phyloP scores from a whole-genome alignment of 495 filamentous ascomycete genomes.

The Xylaria longipes region DNA sequence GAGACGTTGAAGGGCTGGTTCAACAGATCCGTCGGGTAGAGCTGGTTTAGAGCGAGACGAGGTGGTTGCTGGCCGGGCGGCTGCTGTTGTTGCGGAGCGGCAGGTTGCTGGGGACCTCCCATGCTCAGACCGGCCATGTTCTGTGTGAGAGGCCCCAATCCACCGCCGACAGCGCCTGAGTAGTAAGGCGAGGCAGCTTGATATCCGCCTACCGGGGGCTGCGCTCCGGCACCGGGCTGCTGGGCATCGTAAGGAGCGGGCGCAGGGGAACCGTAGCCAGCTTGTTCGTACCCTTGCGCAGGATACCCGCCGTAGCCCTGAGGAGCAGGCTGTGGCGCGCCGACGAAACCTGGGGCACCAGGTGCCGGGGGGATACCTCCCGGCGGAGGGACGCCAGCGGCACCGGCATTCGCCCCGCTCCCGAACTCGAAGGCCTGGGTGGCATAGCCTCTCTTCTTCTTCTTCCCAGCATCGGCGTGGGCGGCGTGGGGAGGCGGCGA shows the following conservation, averaged over 20 bases:
- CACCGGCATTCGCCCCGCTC: conserved; percentile 81
- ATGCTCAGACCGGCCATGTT: conserved; percentile 84
- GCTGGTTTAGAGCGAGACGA: conserved; percentile 75
- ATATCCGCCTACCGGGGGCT: conserved; percentile 61
- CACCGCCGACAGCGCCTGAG: conserved; percentile 54
- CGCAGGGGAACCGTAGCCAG: conserved; percentile 57
- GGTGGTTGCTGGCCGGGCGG: conserved; percentile 56
- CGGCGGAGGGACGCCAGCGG: conserved; percentile 48
- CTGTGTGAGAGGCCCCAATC: conserved; percentile 78
- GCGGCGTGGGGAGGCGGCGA: conserved; percentile 50
- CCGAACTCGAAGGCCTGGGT: conserved; percentile 94
- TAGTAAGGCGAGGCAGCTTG: conserved; percentile 73
- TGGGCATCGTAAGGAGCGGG: conserved; percentile 54
- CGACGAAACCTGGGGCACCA: conserved; percentile 42
- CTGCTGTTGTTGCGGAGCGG: conserved; percentile 44
- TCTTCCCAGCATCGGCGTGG: conserved; percentile 57
- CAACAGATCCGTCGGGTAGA: conserved; percentile 89
- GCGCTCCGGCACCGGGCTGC: conserved; percentile 48
- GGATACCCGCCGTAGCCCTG: conserved; percentile 65
- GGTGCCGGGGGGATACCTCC: conserved; percentile 30
- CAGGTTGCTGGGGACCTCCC: conserved; percentile 61
- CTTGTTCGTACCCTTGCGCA: conserved; percentile 64
- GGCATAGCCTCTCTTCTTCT: conserved; percentile 93
- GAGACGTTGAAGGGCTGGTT: conserved; percentile 92
- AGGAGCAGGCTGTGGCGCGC: conserved; percentile 44